Percentiles rank a stretch among this genome's conserved stretches.
Conservation (phyloP, 371 early-diverging fungal genomes). For the Lichtheimia ornata region DNA sequence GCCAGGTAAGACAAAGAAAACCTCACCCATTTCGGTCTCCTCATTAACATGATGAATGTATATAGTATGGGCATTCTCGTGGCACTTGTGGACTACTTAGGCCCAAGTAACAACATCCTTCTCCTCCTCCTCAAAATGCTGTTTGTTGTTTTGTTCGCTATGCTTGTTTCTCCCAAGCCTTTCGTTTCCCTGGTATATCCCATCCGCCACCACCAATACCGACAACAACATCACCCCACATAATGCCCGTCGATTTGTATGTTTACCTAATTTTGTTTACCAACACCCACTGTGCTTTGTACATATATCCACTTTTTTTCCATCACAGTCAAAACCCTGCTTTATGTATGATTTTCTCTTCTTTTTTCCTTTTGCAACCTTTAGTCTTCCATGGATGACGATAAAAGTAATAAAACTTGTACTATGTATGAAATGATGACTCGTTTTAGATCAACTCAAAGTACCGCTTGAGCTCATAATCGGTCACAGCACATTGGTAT, state of each 20-base stretch:
- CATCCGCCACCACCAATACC: neutral
- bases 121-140: no score
- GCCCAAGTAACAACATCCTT: slow-evolving; percentile 2
- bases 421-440: slow-evolving; percentile 3
- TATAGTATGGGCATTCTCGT: slow-evolving; percentile 15
- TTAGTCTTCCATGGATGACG: neutral
- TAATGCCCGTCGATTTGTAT: no score
- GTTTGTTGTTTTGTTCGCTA: neutral
- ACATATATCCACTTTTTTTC: neutral
- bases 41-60: neutral
- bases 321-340: slow-evolving; percentile 2
- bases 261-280: neutral
- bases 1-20: slow-evolving; percentile 18
- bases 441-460: slow-evolving; percentile 63
- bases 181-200: neutral
- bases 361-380: no score
- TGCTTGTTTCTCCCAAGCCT: neutral
- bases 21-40: neutral
- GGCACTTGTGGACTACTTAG: slow-evolving; percentile 3
- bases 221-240: no score
- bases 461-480: slow-evolving; percentile 77
- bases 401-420: neutral
- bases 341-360: neutral
- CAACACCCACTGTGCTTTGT: neutral
- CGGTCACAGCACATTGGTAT: slow-evolving; percentile 78